Evolutionary conservation across 2,329 filamentous ascomycete genomes (phyloP), one percentile per base, ranked within the genome.

Genomic region (Hypoxylon rubiginosum): DNA sequence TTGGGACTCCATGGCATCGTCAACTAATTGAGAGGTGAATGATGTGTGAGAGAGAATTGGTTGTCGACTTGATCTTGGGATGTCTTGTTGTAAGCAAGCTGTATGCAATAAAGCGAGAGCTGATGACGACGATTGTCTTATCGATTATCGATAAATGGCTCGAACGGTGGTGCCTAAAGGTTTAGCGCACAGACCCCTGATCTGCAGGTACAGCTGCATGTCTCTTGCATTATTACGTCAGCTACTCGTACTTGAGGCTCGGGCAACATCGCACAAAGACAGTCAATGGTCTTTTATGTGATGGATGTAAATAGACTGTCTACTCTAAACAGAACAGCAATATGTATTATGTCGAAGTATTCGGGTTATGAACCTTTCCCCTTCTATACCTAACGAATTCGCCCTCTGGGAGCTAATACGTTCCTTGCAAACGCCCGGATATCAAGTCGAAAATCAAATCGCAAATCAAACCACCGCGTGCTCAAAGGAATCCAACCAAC

Each of bases 1-100:
- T 61, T 72, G 61, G 48, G 73, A 68, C 13, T 72, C 67, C 74
- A 76, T 76, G 11, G 52, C 63, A 65, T 64, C 21, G 17, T 62
- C 5, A 24, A 50, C 46, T 2, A 49, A n/a, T 30, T 28, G 26
- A 52, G 52, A 26, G 56, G 36, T 57, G 26, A 59, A 49, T 57
- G 7, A 43, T 17, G 17, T 17, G 36, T 10, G 32, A 30, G 43
- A 52, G 17, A 43, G 24, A n/a, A 11, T 26, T 43, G 39, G 15
- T 48, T 43, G 45, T 62, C 13, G 28, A 49, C 54, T 54, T 51
- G 26, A 36, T 34, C 11, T 48, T 3, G 26, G 39, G 30, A 24
- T 45, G 24, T 19, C 39, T 43, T 19, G 55, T 53, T 50, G 60
- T 66, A 61, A 55, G 19, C 34, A 54, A 39, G 26, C 13, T 52